These are phyloP conservation scores for Saccharomycopsis hybrid DNA, from an alignment of 1,139 yeast species.

Conservation along the genomic window DNA sequence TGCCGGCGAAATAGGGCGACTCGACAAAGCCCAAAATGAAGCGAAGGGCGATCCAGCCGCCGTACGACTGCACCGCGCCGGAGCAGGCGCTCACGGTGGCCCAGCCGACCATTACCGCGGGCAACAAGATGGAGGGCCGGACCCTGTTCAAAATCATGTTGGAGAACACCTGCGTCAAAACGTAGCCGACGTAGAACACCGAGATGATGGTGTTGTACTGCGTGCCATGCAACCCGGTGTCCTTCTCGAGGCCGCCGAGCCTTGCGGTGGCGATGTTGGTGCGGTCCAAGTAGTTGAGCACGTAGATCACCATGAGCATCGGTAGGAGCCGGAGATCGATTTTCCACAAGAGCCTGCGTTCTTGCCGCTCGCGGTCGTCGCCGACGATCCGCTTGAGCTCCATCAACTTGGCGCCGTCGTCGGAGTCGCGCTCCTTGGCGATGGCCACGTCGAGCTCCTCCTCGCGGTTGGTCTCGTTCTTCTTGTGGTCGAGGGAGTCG, in stretches of 20 bases:
- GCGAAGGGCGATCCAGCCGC: constrained; percentile 36
- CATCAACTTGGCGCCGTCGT: constrained; percentile 16
- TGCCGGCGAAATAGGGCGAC: constrained; percentile 48
- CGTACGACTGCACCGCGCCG: constrained; percentile 33
- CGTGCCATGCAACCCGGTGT: constrained; percentile 41
- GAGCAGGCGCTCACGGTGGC: constrained; percentile 45
- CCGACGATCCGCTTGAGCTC: constrained; percentile 23
- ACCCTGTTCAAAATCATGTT: constrained; percentile 40
- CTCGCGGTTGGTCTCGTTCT: no score
- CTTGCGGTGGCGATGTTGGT: constrained; percentile 58
- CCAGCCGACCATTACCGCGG: constrained; percentile 48
- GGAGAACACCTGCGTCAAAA: constrained; percentile 53
- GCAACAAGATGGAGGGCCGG: constrained; percentile 45
- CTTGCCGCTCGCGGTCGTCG: constrained; percentile 32
- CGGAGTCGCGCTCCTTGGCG: no score
- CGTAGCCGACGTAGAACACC: constrained; percentile 55
- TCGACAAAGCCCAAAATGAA: constrained; percentile 41
- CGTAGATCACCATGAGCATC: constrained; percentile 41
- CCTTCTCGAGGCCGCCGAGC: constrained; percentile 50
- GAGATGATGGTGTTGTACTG: constrained; percentile 53
- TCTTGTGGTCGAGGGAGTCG: no score
- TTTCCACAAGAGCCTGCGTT: constrained; percentile 35
- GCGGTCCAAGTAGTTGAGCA: constrained; percentile 54
- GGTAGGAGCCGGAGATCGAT: constrained; percentile 54
- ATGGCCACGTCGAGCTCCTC: no score